Conservation (phyloP, 257 asterid genomes). For the Striga asiatica region DNA sequence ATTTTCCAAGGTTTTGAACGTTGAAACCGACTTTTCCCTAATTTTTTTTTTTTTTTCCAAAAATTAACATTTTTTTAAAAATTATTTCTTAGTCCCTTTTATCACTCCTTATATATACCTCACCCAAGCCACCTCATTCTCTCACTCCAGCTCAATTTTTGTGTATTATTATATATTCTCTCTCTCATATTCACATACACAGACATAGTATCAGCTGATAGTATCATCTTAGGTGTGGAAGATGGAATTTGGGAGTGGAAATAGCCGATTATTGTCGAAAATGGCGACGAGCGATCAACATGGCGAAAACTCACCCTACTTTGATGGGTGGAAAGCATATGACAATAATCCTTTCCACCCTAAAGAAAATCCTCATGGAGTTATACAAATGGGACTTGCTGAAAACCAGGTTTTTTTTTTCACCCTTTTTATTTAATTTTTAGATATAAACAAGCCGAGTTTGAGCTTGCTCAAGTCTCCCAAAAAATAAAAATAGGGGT, state of each 20-base stretch:
- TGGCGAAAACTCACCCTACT: conserved; percentile 77
- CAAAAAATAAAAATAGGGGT: background rate
- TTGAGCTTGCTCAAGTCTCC: no score
- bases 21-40: conserved; percentile 37
- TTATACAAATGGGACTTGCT: conserved; percentile 89
- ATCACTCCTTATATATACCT: conserved; percentile 25
- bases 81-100: background rate
- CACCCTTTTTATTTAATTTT: background rate
- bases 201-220: background rate
- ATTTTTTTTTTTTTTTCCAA: background rate
- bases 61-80: no score
- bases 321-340: conserved; percentile 90
- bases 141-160: background rate
- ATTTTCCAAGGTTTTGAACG: conserved; percentile 36
- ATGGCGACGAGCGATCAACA: conserved; percentile 50
- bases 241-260: conserved; percentile 29
- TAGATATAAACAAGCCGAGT: no score
- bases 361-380: conserved; percentile 47
- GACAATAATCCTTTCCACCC: conserved; percentile 72
- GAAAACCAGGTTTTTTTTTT: conserved; percentile 51
- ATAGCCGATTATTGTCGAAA: conserved; percentile 33
- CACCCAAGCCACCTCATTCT: conserved; percentile 4
- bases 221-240: background rate
- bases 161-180: background rate
- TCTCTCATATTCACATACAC: background rate